Conservation (phyloP, 768 basidiomycete species). For the Tylopilus vinaceipallidus region DNA sequence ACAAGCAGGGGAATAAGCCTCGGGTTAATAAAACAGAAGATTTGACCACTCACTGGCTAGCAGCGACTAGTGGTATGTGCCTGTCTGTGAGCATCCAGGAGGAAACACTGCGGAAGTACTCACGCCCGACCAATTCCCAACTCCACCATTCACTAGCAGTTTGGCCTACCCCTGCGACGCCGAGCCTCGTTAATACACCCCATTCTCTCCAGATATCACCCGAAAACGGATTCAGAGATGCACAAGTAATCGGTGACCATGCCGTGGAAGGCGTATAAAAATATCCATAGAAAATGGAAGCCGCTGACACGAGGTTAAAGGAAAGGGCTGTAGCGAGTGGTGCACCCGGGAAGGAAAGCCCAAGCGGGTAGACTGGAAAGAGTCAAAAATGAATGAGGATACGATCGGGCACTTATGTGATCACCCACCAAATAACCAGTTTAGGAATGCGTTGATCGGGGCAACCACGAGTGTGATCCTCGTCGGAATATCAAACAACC, state of each 20-base stretch:
- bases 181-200: conserved; percentile 68
- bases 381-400: conserved; percentile 1
- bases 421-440: conserved; percentile 76
- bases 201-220: conserved; percentile 64
- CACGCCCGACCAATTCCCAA: conserved; percentile 78
- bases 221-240: conserved; percentile 46
- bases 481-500: conserved; percentile 82
- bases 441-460: conserved; percentile 80
- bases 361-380: conserved; percentile 44
- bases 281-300: conserved; percentile 63
- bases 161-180: conserved; percentile 79
- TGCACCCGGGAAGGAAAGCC: conserved; percentile 89
- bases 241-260: conserved; percentile 52
- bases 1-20: conserved; percentile 10
- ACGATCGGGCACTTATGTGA: not conserved
- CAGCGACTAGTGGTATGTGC: conserved; percentile 40
- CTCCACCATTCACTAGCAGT: conserved; percentile 96
- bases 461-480: conserved; percentile 79
- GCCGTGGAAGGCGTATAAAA: conserved; percentile 66
- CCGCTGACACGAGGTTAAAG: conserved; percentile 76
- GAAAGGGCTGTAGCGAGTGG: conserved; percentile 87
- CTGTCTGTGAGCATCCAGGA: not conserved
- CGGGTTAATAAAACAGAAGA: not conserved
- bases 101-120: conserved; percentile 2
- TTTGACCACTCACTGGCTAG: conserved; percentile 42